Conservation (phyloP, 148 eudicot species). For the Pouteria glomerata region DNA sequence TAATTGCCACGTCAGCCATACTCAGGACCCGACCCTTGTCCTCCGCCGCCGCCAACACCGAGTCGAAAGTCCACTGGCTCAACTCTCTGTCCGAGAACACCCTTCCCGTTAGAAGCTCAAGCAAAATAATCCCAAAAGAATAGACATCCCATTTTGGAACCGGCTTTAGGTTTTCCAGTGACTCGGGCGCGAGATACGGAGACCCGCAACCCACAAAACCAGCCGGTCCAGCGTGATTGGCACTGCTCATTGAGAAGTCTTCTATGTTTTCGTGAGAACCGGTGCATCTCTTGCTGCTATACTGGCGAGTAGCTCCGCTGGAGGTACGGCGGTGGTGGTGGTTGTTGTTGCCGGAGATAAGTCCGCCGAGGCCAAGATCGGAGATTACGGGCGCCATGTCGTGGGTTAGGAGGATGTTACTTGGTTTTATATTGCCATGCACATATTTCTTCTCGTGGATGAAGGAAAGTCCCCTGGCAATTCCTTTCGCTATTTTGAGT, state of each 20-base stretch:
- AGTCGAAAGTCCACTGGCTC: conserved; percentile 59
- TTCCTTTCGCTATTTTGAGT: conserved; percentile 76
- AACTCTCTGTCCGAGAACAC: conserved; percentile 64
- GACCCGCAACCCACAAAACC: conserved; percentile 43
- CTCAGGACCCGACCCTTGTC: conserved; percentile 56
- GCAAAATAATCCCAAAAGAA: conserved; percentile 77
- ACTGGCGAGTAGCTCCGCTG: conserved; percentile 47
- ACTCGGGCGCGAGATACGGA: conserved; percentile 90
- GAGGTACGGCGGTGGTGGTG: conserved; percentile 18
- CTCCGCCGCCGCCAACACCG: conserved; percentile 34
- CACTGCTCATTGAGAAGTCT: conserved; percentile 31
- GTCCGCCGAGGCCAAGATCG: conserved; percentile 72
- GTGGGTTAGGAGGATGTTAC: conserved; percentile 72
- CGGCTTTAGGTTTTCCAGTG: conserved; percentile 61
- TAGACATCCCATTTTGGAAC: conserved; percentile 90
- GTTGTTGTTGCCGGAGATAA: conserved; percentile 37
- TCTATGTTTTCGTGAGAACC: conserved; percentile 27
- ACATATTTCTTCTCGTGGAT: conserved; percentile 89
- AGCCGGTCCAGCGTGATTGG: too few species aligned
- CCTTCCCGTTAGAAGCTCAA: conserved; percentile 80
- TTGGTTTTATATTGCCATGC: conserved; percentile 88
- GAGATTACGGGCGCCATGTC: conserved; percentile 77
- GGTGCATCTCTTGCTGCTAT: conserved; percentile 57
- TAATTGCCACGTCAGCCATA: too few species aligned
- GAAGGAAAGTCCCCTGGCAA: conserved; percentile 69